Base-by-base conservation (phyloP, 2,329 filamentous ascomycete species). In the Ophiostoma sp. region DNA sequence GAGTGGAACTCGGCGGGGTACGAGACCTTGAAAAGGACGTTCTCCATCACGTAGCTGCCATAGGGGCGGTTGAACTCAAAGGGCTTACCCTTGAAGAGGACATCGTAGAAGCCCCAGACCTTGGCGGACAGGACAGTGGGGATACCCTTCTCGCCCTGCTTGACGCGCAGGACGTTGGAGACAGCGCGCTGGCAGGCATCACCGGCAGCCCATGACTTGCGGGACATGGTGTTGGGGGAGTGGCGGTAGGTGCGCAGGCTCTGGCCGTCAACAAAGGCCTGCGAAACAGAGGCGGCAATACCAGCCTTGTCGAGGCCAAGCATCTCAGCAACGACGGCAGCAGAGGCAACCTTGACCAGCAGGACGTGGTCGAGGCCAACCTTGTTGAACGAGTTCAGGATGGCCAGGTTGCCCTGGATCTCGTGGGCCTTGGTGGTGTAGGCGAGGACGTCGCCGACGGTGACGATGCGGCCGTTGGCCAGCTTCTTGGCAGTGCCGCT, bases 31-130 rank as follows among this genome's bases (percentile, higher is more conserved):
- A 99, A 99, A 72, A 99, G 88, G 70, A 99, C 93, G 77, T 98
- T 99, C 87, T 99, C 95, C 95, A 99, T 99, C 73, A 99, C 95
- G 80, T 99, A 99, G 84, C 91, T 96, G 77, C 93, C 94, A 77
- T 99, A 99, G 69, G 89, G 88, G 72, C 95, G 89, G 84, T 98
- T 94, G 85, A 97, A 99, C 79, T 93, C 84, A 78, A 99, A 99
- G 80, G 91, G 91, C 76, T 96, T 92, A 81, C 93, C 93, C 83
- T 93, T 92, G 85, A 98, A 99, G 72, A 96, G 86, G 73, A 98
- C 93, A 77, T 99, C 95, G 82, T 99, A 99, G 86, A 98, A 99
- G 70, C 95, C 95, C 95, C 95, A 99, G 69, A 89, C 88, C 49
- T 93, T 93, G 9, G 94, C 93, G 65, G 92, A 95, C 70, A 99